Evolutionary conservation across 208 protist genomes (phyloP).

Genomic region (Leishmania amazonensis): DNA sequence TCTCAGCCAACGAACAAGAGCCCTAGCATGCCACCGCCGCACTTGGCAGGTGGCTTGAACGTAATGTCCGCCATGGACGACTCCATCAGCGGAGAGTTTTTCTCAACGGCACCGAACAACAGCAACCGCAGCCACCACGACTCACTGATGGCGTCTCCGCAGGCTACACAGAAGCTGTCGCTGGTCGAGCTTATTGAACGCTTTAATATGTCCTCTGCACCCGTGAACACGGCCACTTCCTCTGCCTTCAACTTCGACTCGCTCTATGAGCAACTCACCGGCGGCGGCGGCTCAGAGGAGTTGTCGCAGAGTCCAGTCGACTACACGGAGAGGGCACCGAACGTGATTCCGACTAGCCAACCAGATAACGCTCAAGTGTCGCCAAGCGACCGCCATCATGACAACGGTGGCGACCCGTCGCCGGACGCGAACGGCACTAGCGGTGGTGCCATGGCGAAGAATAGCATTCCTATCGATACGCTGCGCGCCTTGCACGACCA

Average conservation of each 20-base stretch:
- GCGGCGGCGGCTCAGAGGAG: slow-evolving; percentile 32
- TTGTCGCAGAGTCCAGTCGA: slow-evolving; percentile 22
- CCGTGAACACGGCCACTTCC: slow-evolving; percentile 4
- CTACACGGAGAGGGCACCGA: slow-evolving; percentile 15
- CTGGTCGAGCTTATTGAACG: slow-evolving; percentile 55
- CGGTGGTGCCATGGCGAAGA: slow-evolving; percentile 21
- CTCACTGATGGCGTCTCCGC: slow-evolving; percentile 50
- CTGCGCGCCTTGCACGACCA: slow-evolving; percentile 94
- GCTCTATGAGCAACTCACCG: slow-evolving; percentile 53
- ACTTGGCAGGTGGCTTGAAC: background rate
- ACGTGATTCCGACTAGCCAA: background rate
- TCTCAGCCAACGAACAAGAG: slow-evolving; percentile 29
- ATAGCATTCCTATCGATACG: slow-evolving; percentile 95
- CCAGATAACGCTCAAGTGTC: background rate
- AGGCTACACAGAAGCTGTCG: slow-evolving; percentile 39
- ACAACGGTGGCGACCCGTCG: background rate
- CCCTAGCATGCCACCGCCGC: slow-evolving; percentile 15
- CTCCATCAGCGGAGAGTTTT: slow-evolving; percentile 24
- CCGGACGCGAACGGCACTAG: slow-evolving; percentile 23
- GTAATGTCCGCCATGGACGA: slow-evolving; percentile 13
- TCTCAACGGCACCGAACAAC: slow-evolving; percentile 24
- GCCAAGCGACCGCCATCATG: slow-evolving; percentile 5
- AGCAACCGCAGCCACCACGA: slow-evolving; percentile 24
- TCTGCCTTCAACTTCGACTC: slow-evolving; percentile 47
- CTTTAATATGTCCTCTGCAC: slow-evolving; percentile 34